Percentiles rank a stretch among this genome's conserved stretches.
These are phyloP conservation scores for Ricinus communis DNA, from an alignment of 345 rosid genomes.

Conservation along the genomic window DNA sequence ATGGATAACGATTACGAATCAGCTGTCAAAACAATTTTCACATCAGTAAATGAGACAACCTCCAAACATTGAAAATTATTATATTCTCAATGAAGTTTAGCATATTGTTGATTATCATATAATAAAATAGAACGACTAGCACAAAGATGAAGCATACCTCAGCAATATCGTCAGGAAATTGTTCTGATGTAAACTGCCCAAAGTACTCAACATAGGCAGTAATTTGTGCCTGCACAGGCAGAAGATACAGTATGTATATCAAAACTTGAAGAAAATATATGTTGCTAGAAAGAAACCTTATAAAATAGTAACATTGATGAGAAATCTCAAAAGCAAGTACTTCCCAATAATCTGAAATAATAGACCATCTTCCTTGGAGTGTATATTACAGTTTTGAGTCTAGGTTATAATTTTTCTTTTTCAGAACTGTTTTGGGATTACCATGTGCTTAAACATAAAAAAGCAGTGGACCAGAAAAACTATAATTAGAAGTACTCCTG, in stretches of 20 bases:
- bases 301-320: neutral
- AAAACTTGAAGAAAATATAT: constrained; percentile 10
- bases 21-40: constrained; percentile 50
- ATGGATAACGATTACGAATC: constrained; percentile 81
- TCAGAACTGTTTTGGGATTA: no score
- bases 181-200: constrained; percentile 90
- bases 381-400: no score
- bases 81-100: neutral
- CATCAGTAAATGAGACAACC: constrained; percentile 22
- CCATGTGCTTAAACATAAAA: no score
- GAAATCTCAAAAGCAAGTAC: neutral
- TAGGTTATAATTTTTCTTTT: no score
- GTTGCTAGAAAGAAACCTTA: neutral
- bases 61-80: neutral
- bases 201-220: constrained; percentile 92
- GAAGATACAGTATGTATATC: neutral
- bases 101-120: neutral
- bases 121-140: neutral
- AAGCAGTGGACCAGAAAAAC: no score
- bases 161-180: constrained; percentile 87
- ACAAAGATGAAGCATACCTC: constrained; percentile 53
- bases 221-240: constrained; percentile 71
- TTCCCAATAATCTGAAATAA: neutral
- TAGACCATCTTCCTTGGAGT: no score
- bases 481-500: no score